These are phyloP conservation scores for Diversispora epigaea DNA, from an alignment of 192 early-diverging fungal species.

Conservation along the genomic window DNA sequence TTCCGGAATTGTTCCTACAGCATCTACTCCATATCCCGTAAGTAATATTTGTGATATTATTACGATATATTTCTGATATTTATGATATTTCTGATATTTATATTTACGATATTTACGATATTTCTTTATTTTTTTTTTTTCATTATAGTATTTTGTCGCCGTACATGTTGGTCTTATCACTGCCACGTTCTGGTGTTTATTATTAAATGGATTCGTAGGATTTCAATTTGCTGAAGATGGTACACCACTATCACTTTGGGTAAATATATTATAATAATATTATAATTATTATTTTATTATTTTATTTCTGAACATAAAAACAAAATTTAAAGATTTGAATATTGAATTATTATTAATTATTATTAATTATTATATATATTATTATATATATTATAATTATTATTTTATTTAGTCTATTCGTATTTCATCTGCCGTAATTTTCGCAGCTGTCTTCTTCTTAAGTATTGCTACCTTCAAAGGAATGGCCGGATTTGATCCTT, in stretches of 20 bases:
- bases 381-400: background rate
- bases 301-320: too few relatives aligned
- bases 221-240: slow-evolving; percentile 92
- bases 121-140: background rate
- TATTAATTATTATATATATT: slow-evolving; percentile 7
- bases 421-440: slow-evolving; percentile 69
- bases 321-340: too few relatives aligned
- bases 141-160: slow-evolving; percentile 67
- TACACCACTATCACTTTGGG: slow-evolving; percentile 83
- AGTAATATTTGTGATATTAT: slow-evolving; percentile 28
- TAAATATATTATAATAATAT: slow-evolving; percentile 43
- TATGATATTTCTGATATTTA: background rate
- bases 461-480: slow-evolving; percentile 67
- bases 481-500: slow-evolving; percentile 52
- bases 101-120: too few relatives aligned
- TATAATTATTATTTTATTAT: slow-evolving; percentile 3
- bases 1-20: slow-evolving; percentile 88
- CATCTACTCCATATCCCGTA: slow-evolving; percentile 69
- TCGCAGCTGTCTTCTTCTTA: slow-evolving; percentile 63
- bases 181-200: slow-evolving; percentile 78
- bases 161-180: slow-evolving; percentile 69
- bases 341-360: background rate
- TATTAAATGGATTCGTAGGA: slow-evolving; percentile 85
- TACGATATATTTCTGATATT: background rate
- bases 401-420: slow-evolving; percentile 64